A percentile compares a stretch with the other conserved stretches of the same genome.
phyloP scores from a whole-genome alignment of 768 basidiomycete genomes.

The Galerina marginata region DNA sequence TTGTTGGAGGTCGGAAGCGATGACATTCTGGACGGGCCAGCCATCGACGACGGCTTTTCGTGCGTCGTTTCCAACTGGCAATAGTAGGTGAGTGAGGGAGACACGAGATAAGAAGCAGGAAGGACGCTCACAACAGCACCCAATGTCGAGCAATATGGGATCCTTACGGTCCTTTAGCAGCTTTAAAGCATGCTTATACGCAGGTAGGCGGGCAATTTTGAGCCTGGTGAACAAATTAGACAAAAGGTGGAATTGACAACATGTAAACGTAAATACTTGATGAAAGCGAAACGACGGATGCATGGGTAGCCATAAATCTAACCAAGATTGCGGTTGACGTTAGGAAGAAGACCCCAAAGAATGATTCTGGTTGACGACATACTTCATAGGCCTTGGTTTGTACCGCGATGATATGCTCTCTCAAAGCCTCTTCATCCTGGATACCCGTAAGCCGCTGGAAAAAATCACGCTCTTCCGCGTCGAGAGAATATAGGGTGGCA shows the following conservation, averaged over 20 bases:
- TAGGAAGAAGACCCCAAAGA: background rate
- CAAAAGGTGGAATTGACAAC: background rate
- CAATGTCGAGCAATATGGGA: conserved; percentile 46
- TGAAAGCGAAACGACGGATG: conserved; percentile 41
- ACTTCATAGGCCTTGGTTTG: conserved; percentile 41
- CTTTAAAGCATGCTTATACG: conserved; percentile 34
- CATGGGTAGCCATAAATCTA: conserved; percentile 44
- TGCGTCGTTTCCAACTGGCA: conserved; percentile 44
- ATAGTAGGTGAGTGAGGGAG: too few species aligned
- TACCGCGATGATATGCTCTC: conserved; percentile 42
- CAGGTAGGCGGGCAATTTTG: conserved; percentile 29
- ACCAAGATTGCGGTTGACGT: background rate
- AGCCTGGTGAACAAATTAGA: background rate
- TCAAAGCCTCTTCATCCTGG: conserved; percentile 40
- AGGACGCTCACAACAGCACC: conserved; percentile 43
- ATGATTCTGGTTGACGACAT: background rate
- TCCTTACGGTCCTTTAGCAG: conserved; percentile 29
- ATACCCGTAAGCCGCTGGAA: conserved; percentile 44
- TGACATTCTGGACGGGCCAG: conserved; percentile 39
- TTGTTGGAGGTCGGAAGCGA: conserved; percentile 42
- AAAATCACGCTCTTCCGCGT: conserved; percentile 36
- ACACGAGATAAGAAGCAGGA: background rate
- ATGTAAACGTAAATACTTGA: too few species aligned
- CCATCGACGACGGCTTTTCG: conserved; percentile 45
- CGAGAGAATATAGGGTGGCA: conserved; percentile 29